These are phyloP conservation scores for Cercospora nicotianae DNA, from an alignment of 2,329 filamentous ascomycete species.

Conservation along the genomic window DNA sequence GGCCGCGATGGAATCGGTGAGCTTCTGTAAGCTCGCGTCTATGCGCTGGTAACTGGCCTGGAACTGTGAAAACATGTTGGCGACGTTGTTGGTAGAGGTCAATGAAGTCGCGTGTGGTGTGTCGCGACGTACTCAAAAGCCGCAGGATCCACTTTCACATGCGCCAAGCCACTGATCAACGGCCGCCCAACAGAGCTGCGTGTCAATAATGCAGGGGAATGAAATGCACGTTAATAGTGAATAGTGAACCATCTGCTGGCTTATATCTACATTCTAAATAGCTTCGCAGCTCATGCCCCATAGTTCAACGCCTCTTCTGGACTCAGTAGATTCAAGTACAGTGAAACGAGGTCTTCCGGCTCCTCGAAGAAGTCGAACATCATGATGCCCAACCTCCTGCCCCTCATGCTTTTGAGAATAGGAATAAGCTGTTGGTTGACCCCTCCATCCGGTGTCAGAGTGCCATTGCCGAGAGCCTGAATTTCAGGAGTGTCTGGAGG, in stretches of 20 bases:
- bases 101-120: constrained; percentile 7
- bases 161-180: not conserved
- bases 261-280: constrained; percentile 3
- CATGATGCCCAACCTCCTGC: constrained; percentile 52
- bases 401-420: constrained; percentile 41
- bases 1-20: constrained; percentile 78
- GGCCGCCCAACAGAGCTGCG: not conserved
- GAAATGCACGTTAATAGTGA: not conserved
- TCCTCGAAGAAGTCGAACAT: constrained; percentile 56
- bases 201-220: not conserved
- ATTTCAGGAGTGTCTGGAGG: constrained; percentile 47
- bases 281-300: not conserved
- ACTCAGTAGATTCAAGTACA: constrained; percentile 39
- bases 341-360: constrained; percentile 45
- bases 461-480: constrained; percentile 49
- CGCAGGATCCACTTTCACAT: constrained; percentile 10
- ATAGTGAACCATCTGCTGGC: not conserved
- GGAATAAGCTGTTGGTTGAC: constrained; percentile 49
- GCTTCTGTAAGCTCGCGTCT: constrained; percentile 57
- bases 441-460: constrained; percentile 43
- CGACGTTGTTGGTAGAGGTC: not conserved
- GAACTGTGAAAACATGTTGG: constrained; percentile 45
- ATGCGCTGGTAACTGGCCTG: constrained; percentile 48
- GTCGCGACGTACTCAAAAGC: constrained; percentile 5
- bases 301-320: constrained; percentile 23